Base-by-base conservation (phyloP, 331 rosid genomes). In the Dryas integrifolia region DNA sequence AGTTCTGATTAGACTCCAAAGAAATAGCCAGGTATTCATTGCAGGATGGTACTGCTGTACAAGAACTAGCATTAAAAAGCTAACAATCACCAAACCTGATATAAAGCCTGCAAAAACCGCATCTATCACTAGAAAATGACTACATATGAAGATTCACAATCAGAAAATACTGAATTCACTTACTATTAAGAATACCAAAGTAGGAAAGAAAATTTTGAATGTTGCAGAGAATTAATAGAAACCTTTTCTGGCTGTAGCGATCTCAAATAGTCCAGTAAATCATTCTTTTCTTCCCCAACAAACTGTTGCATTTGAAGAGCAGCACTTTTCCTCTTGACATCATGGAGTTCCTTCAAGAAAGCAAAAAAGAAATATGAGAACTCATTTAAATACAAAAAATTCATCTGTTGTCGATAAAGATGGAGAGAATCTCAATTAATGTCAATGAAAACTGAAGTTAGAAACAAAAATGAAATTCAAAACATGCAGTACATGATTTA, bases 201-300 rank as follows among this genome's bases (percentile, higher is more conserved):
- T 11, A 68, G 2, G 24, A 14, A 41, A 73, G 40, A 24, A 57
- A 43, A 26, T 9, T 14, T 18, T 65, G n/a, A 35, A 5, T 26
- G 68, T 53, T 21, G 41, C 21, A 56, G 40, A 10, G 46, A n/a
- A 30, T 38, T 26, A 40, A 15, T 24, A n/a, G 35, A 26, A 45
- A 91, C 98, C 98, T 95, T 89, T 82, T 89, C 92, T 11, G 98
- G 97, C 76, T 86, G 88, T 80, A 95, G 90, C 41, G 97, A 95
- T 85, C 98, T 85, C 87, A 95, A 73, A 85, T 91, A 95, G 74
- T 95, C 97, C 80, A 95, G 74, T 72, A 95, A 79, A 80, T 95
- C 96, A 83, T 95, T 95, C 84, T 89, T 88, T 77, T 91, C 97
- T 81, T 95, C 96, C 57, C 93, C 93, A 65, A 91, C 97, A 86